Evolutionary conservation across 2,329 filamentous ascomycete genomes (phyloP), one percentile per base, ranked within the genome.

Genomic region (Penicillium thymicola): DNA sequence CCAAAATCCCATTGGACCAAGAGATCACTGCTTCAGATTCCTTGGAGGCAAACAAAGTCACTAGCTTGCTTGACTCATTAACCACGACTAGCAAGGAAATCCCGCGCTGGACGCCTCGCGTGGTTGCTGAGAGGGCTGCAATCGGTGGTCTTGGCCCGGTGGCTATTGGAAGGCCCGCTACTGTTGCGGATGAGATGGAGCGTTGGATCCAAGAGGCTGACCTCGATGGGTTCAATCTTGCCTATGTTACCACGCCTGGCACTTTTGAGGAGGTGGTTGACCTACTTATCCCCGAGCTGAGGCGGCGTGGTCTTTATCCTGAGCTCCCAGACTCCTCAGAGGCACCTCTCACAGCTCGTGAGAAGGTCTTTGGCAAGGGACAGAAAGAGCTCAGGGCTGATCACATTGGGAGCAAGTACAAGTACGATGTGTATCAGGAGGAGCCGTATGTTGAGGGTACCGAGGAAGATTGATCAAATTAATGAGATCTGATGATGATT

Each of bases 331-430:
- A 44, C 16, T 23, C 46, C 2, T 65, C 54, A 8, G 64, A 61
- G 13, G 64, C 67, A 46, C 52, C 59, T 18, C 52, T 81, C 27
- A 84, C 82, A 2, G 79, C 80, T 0, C 73, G 84, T 18, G 85
- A 88, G 71, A 87, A 82, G 71, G 73, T 87, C 0, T 87, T 86
- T 67, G 84, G 85, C 0, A 76, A 75, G 58, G 85, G 85, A 0
- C 85, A 87, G 67, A 77, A 70, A 6, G 74, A 78, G 14, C 65
- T 88, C 57, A 75, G 84, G 37, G 75, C 75, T 59, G 85, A 88
- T 68, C 86, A 88, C 68, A 65, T 75, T 0, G 86, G 85, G 1
- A 82, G 79, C 48, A 70, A 64, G 59, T 88, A 86, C 66, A 86
- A 84, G 72, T 88, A 87, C 61, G 77, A 82, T 62, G 80, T 85